Percentiles rank a stretch among this genome's conserved stretches.
These are phyloP conservation scores for Sphaerulina populicola DNA, from an alignment of 2,329 filamentous ascomycete species.

Conservation along the genomic window DNA sequence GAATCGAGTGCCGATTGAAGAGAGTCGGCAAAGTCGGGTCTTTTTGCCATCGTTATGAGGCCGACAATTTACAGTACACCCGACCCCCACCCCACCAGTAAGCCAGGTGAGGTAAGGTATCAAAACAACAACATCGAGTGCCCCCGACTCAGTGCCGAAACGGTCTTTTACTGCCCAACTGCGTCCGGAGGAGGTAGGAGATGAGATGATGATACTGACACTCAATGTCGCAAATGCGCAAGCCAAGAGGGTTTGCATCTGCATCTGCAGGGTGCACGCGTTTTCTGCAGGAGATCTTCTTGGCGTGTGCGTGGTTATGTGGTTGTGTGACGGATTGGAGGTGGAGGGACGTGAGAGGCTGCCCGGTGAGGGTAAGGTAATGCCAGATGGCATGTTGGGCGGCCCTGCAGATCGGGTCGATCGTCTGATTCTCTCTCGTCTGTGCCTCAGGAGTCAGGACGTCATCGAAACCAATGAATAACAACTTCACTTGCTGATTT, in stretches of 20 bases:
- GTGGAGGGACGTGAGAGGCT: neutral
- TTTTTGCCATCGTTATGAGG: neutral
- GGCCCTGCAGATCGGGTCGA: neutral
- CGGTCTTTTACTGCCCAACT: neutral
- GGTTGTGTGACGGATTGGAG: neutral
- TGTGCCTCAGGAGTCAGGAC: neutral
- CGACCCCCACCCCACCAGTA: too few species aligned
- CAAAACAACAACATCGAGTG: too few species aligned
- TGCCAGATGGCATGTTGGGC: too few species aligned
- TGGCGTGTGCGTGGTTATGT: neutral
- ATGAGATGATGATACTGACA: too few species aligned
- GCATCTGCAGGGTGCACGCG: neutral
- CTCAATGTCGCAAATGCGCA: too few species aligned
- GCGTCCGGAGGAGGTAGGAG: too few species aligned
- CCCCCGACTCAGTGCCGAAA: neutral
- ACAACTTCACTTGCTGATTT: neutral
- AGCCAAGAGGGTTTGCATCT: neutral
- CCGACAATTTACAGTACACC: neutral
- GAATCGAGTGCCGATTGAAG: neutral
- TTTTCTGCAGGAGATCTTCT: neutral
- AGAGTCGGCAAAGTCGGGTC: neutral
- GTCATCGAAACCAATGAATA: neutral
- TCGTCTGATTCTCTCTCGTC: neutral
- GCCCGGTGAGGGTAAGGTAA: too few species aligned
- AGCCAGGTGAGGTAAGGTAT: too few species aligned